A percentile compares a stretch with the other conserved stretches of the same genome.
Conservation (phyloP, 2,329 filamentous ascomycete species). For the Hymenoscyphus salicellus region DNA sequence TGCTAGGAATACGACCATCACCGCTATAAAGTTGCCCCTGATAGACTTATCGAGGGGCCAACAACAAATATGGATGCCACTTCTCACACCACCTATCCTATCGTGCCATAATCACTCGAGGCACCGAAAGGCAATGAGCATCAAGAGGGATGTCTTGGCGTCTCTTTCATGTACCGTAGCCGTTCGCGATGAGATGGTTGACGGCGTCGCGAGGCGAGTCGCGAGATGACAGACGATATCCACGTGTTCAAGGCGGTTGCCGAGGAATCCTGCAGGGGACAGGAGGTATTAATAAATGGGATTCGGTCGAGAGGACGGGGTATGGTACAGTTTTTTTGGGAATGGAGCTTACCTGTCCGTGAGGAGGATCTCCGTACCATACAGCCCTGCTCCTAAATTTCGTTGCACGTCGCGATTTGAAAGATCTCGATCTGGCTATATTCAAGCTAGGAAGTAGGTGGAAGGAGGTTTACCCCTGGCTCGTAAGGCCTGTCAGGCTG, state of each 20-base stretch:
- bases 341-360: background rate
- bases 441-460: background rate
- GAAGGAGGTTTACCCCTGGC: background rate
- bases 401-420: constrained; percentile 13
- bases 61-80: background rate
- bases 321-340: background rate
- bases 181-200: too few relatives aligned
- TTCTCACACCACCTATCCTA: background rate
- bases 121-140: background rate
- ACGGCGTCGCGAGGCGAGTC: too few relatives aligned
- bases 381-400: background rate
- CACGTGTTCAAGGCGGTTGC: constrained; percentile 1
- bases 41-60: background rate
- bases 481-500: background rate
- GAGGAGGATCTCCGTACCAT: background rate
- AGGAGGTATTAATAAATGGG: constrained; percentile 1
- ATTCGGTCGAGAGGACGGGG: background rate
- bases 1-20: background rate
- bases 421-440: constrained; percentile 14
- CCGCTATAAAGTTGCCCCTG: background rate
- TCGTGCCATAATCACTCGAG: background rate
- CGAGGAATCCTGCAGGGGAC: background rate
- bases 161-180: background rate
- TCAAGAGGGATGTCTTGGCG: background rate
- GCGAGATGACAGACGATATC: background rate